Conservation (phyloP, 495 filamentous ascomycete species). For the Oidiodendron maius region DNA sequence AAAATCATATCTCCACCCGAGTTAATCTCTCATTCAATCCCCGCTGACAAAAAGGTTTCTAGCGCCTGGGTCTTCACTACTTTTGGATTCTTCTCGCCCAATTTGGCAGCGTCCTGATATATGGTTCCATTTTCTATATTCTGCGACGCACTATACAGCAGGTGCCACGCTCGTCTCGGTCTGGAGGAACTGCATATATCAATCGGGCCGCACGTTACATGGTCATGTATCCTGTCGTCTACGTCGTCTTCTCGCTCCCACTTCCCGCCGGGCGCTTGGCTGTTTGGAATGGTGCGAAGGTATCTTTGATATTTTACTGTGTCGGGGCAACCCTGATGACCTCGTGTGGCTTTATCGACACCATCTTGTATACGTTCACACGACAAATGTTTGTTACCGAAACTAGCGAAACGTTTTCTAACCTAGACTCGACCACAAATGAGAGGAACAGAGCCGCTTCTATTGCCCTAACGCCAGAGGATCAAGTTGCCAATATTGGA, state of each 20-base stretch:
- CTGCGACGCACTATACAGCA: conserved; percentile 23
- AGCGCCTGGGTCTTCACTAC: conserved; percentile 56
- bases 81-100: conserved; percentile 61
- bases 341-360: conserved; percentile 1
- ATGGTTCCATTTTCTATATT: conserved; percentile 49
- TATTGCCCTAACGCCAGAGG: not conserved
- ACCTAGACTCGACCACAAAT: conserved; percentile 1
- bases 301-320: conserved; percentile 2
- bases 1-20: not conserved
- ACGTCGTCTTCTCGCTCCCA: conserved; percentile 4
- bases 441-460: not conserved
- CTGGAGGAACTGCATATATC: not conserved
- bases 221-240: conserved; percentile 9
- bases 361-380: conserved; percentile 4
- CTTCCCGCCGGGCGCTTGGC: conserved; percentile 1
- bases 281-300: not conserved
- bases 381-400: conserved; percentile 1
- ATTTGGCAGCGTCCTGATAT: conserved; percentile 55
- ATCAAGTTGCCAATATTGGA: conserved; percentile 1
- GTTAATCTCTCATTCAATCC: not conserved
- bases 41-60: not conserved
- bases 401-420: not conserved
- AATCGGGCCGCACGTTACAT: conserved; percentile 2
- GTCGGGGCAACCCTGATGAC: conserved; percentile 2
- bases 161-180: conserved; percentile 3